Base-by-base conservation (phyloP, 2,329 filamentous ascomycete genomes). In the Aspergillus novoparasiticus region DNA sequence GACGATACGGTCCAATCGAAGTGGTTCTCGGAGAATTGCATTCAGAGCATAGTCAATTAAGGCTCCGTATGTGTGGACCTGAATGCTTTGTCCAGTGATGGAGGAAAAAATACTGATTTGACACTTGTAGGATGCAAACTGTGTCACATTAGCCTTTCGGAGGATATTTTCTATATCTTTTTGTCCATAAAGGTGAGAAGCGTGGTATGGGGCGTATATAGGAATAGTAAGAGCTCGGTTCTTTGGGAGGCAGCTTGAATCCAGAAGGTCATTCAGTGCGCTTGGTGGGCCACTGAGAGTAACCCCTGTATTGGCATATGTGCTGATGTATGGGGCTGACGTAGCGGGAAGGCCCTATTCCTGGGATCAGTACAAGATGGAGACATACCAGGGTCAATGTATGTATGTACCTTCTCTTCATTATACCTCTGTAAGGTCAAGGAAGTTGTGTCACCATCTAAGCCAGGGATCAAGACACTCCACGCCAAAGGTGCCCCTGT, bases 191-290 rank as follows among this genome's bases (percentile, higher is more conserved):
- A 60, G 21, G 34, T 60, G 58, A 11, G n/a, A 16, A 19, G 58
- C 58, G 43, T 60, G 58, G 23, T 60, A 60, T 8, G 58, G 58
- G 5, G 36, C 50, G 12, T 55, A 56, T 19, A 60, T 36, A 19
- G 46, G 21, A 23, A 59, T 59, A 19, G 11, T 21, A n/a, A 34
- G 34, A 12, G 50, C 23, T n/a, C 43, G 36, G 21, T 5, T 12
- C 14, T 41, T 54, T 12, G 11, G 23, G 39, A 48, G 32, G n/a
- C 11, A 45, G 6, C 36, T 30, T 5, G 45, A 56, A 11, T 28
- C 3, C 14, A 54, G 26, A 16, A 60, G 21, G 16, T 45, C 26
- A 26, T 43, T 21, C 16, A 60, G 58, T 19, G 41, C 14, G 23
- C 41, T 39, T 2, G 58, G 58, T 14, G 51, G 58, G 2, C 50